Percentiles rank a stretch among this genome's conserved stretches.
Evolutionary conservation across 2,329 filamentous ascomycete species (phyloP).

Genomic region (Pestalotiopsis sp.): DNA sequence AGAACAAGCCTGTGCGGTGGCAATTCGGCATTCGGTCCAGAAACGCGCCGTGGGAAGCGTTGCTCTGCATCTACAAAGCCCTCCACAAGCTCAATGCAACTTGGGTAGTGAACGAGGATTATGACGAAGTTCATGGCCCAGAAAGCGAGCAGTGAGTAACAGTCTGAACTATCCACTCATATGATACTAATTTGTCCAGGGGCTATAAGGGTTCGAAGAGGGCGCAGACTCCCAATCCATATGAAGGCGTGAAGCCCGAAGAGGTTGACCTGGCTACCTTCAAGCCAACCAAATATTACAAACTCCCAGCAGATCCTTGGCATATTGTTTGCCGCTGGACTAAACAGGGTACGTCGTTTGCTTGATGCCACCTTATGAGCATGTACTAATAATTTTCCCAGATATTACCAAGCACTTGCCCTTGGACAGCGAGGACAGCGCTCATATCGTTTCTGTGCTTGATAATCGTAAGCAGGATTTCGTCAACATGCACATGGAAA

Average conservation of each 20-base stretch:
- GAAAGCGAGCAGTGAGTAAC: slow-evolving; percentile 44
- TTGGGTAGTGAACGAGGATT: slow-evolving; percentile 75
- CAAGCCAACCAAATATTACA: slow-evolving; percentile 68
- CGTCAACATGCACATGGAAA: slow-evolving; percentile 92
- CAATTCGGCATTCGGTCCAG: slow-evolving; percentile 96
- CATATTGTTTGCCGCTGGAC: slow-evolving; percentile 89
- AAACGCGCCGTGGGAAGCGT: slow-evolving; percentile 91
- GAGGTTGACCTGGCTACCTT: slow-evolving; percentile 39
- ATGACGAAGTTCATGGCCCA: slow-evolving; percentile 49
- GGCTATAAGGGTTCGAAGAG: slow-evolving; percentile 24
- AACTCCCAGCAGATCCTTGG: slow-evolving; percentile 92
- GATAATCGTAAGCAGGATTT: slow-evolving; percentile 61
- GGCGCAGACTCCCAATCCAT: slow-evolving; percentile 24
- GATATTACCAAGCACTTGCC: slow-evolving; percentile 31
- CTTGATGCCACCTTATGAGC: slow-evolving; percentile 26
- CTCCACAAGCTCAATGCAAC: slow-evolving; percentile 85
- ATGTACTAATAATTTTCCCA: not conserved
- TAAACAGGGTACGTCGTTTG: slow-evolving; percentile 71
- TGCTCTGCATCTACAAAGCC: slow-evolving; percentile 93
- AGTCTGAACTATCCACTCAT: slow-evolving; percentile 20
- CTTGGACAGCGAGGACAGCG: slow-evolving; percentile 39
- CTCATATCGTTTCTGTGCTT: slow-evolving; percentile 43
- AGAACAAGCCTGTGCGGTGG: slow-evolving; percentile 85
- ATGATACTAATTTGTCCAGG: slow-evolving; percentile 6
- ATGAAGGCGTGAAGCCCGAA: slow-evolving; percentile 29